These are phyloP conservation scores for Suillus plorans DNA, from an alignment of 768 basidiomycete species.

Conservation along the genomic window DNA sequence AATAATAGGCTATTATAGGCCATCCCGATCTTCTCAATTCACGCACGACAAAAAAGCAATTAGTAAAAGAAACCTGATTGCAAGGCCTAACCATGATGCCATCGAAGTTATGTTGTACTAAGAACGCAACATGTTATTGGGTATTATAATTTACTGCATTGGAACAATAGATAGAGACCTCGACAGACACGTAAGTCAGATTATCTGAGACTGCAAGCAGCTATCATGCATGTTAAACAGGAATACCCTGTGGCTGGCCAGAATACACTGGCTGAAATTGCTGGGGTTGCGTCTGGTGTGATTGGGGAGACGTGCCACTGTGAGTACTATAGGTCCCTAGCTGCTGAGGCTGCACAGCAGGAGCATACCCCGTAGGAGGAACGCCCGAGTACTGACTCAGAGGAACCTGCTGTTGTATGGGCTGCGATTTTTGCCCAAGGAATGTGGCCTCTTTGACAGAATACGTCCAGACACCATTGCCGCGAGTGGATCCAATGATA, in stretches of 20 bases:
- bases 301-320: background rate
- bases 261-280: background rate
- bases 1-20: background rate
- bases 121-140: background rate
- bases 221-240: background rate
- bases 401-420: conserved; percentile 13
- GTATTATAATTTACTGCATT: background rate
- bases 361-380: conserved; percentile 7
- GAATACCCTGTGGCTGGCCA: background rate
- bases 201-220: background rate
- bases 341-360: conserved; percentile 8
- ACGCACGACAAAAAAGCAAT: background rate
- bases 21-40: background rate
- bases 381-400: conserved; percentile 18
- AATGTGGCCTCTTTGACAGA: conserved; percentile 32
- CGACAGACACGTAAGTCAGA: background rate
- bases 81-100: background rate
- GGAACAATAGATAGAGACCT: background rate
- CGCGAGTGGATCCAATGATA: conserved; percentile 26
- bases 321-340: background rate
- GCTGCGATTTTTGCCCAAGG: conserved; percentile 12
- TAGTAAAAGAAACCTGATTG: background rate
- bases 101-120: background rate
- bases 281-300: background rate
- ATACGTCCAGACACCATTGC: conserved; percentile 31